Evolutionary conservation across 768 basidiomycete genomes (phyloP).

Genomic region (Suillus americanus): DNA sequence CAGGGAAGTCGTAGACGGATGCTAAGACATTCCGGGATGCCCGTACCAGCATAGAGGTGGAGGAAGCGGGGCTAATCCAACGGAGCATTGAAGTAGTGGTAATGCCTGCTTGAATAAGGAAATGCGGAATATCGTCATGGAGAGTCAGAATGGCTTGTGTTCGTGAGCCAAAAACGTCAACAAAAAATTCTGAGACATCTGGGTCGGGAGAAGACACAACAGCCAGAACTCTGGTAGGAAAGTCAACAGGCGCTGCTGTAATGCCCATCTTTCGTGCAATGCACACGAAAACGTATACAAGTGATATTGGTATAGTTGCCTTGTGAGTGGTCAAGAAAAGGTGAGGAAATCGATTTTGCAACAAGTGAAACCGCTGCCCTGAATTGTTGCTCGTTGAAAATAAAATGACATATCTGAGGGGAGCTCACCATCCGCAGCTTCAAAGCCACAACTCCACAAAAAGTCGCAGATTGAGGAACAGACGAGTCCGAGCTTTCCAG

Average conservation of each 20-base stretch:
- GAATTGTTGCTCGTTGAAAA: slow-evolving; percentile 6
- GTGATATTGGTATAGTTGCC: slow-evolving; percentile 56
- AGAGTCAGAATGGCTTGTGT: slow-evolving; percentile 33
- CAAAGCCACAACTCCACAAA: slow-evolving; percentile 50
- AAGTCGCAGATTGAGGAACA: slow-evolving; percentile 49
- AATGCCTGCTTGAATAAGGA: slow-evolving; percentile 29
- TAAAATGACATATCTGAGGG: background rate
- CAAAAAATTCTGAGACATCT: slow-evolving; percentile 36
- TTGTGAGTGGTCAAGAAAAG: slow-evolving; percentile 50
- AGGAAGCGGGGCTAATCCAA: slow-evolving; percentile 30
- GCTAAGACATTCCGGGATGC: slow-evolving; percentile 40
- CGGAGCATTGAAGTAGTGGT: slow-evolving; percentile 15
- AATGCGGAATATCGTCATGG: slow-evolving; percentile 34
- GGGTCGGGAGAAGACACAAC: slow-evolving; percentile 43
- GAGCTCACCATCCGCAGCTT: slow-evolving; percentile 40
- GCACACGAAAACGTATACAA: slow-evolving; percentile 58
- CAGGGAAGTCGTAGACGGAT: slow-evolving; percentile 27
- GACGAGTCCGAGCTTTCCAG: slow-evolving; percentile 26
- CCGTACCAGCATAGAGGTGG: slow-evolving; percentile 39
- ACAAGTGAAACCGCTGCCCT: slow-evolving; percentile 41
- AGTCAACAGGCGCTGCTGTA: slow-evolving; percentile 51
- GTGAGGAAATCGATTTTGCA: slow-evolving; percentile 62
- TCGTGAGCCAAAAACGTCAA: slow-evolving; percentile 49
- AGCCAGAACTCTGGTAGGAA: slow-evolving; percentile 55
- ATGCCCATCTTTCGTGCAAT: slow-evolving; percentile 53